These are phyloP conservation scores for Talaromyces sp. DNA, from an alignment of 2,329 filamentous ascomycete genomes.

Conservation along the genomic window DNA sequence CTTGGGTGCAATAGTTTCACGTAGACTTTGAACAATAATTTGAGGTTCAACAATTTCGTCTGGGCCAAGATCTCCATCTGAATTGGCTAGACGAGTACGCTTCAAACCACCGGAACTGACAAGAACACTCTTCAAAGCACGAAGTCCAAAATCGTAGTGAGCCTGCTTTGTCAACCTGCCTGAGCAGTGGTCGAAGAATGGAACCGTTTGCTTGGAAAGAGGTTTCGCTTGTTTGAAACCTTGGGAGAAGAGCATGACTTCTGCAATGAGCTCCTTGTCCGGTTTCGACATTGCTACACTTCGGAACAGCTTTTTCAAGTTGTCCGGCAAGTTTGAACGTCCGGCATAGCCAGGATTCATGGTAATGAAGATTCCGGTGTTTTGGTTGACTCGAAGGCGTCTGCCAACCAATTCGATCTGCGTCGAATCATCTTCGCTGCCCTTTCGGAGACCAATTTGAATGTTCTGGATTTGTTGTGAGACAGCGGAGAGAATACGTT, in stretches of 20 bases:
- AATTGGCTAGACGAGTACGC: constrained; percentile 65
- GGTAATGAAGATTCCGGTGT: constrained; percentile 98
- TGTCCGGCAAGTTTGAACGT: constrained; percentile 95
- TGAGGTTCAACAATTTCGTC: constrained; percentile 83
- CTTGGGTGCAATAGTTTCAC: constrained; percentile 97
- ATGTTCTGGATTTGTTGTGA: constrained; percentile 99
- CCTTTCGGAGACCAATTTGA: constrained; percentile 86
- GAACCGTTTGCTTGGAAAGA: constrained; percentile 90
- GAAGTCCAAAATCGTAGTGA: constrained; percentile 97
- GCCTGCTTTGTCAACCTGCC: constrained; percentile 84
- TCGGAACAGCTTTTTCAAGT: constrained; percentile 98
- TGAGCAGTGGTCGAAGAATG: constrained; percentile 93
- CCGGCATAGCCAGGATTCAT: constrained; percentile 99
- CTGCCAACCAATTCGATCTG: constrained; percentile 94
- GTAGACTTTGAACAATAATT: constrained; percentile 96
- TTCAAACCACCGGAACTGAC: constrained; percentile 97
- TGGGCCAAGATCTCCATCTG: constrained; percentile 53
- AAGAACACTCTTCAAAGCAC: constrained; percentile 95
- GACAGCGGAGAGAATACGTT: constrained; percentile 94
- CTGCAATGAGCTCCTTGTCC: constrained; percentile 97
- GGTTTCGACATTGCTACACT: constrained; percentile 99
- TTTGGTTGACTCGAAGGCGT: constrained; percentile 79
- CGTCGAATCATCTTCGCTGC: constrained; percentile 70
- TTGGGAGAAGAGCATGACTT: constrained; percentile 99
- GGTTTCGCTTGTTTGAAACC: constrained; percentile 95